Evolutionary conservation across 768 basidiomycete genomes (phyloP), one percentile per base, ranked within the genome.

Genomic region (Mycena amicta): DNA sequence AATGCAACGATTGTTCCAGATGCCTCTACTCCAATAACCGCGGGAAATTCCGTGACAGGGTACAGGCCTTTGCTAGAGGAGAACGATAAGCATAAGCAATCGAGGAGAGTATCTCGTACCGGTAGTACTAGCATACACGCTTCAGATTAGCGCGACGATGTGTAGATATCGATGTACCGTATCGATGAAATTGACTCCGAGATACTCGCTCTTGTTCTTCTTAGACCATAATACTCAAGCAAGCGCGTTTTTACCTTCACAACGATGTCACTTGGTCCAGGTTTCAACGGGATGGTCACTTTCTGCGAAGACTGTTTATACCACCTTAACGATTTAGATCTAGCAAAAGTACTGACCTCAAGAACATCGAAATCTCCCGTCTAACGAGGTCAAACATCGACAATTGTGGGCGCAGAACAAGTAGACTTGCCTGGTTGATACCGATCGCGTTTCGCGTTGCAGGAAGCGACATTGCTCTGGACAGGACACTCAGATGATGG

Each of bases 1-100:
- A 96, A 76, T 13, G 81, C 80, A 40, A 90, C 80, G 55, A 98
- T 80, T 4, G 78, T 83, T 0, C 97, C 97, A 2, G 90, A 80
- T 0, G 81, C 82, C 72, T 98, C 96, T 64, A 82, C 82, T 3
- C 95, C 95, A 22, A 95, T 74, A 13, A 83, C 80, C 33, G 82
- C 80, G 4, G 93, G 91, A 63, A 88, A 83, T 12, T 73, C 64
- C 52, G 79, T 69, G 39, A 77, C 67, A 13, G 83, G 80, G 69
- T 93, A 93, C 16, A 92, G 62, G 0, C 92, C 92, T 62, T 79
- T 71, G 60, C 84, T 89, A 45, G 13, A n/a, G 22, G 22, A n/a
- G n/a, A n/a, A n/a, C n/a, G n/a, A n/a, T n/a, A n/a, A n/a, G n/a
- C n/a, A n/a, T n/a, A n/a, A n/a, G n/a, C n/a, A n/a, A n/a, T n/a